Conservation (phyloP, 768 basidiomycete species). For the Mycena capillaripes region DNA sequence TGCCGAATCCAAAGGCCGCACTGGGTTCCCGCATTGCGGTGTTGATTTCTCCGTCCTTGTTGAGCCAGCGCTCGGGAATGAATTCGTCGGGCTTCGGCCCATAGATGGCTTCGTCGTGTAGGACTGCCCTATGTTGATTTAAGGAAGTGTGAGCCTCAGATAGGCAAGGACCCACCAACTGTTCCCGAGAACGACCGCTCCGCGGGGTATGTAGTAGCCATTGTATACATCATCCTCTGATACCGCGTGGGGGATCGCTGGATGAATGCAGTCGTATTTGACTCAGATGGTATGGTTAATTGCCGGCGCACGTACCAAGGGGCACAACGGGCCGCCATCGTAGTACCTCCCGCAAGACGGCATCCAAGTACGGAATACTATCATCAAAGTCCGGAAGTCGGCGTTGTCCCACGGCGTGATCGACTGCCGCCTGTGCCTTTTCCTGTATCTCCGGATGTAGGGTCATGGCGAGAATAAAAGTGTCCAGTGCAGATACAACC, state of each 20-base stretch:
- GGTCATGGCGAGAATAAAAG: conserved; percentile 1
- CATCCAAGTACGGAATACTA: not conserved
- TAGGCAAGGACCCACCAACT: not conserved
- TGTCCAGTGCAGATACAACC: not conserved
- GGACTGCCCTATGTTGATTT: not conserved
- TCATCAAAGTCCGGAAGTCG: not conserved
- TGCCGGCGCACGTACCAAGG: not conserved
- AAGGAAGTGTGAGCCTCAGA: not conserved
- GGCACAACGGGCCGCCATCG: conserved; percentile 2
- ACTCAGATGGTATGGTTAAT: not conserved
- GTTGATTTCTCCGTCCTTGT: conserved; percentile 6
- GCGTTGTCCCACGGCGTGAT: not conserved
- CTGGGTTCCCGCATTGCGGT: not conserved
- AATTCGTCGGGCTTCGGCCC: not conserved
- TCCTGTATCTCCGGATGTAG: not conserved
- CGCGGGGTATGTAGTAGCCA: not conserved
- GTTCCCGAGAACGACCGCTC: not conserved
- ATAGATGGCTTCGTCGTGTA: conserved; percentile 5
- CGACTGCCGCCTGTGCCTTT: not conserved
- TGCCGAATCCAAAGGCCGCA: not conserved
- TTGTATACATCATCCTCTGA: conserved; percentile 1
- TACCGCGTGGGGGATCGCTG: not conserved
- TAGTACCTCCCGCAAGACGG: not conserved
- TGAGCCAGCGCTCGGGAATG: too few relatives aligned
- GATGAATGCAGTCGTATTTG: not conserved